phyloP scores from a whole-genome alignment of 2,329 filamentous ascomycete genomes.

The Aphanocladium album region DNA sequence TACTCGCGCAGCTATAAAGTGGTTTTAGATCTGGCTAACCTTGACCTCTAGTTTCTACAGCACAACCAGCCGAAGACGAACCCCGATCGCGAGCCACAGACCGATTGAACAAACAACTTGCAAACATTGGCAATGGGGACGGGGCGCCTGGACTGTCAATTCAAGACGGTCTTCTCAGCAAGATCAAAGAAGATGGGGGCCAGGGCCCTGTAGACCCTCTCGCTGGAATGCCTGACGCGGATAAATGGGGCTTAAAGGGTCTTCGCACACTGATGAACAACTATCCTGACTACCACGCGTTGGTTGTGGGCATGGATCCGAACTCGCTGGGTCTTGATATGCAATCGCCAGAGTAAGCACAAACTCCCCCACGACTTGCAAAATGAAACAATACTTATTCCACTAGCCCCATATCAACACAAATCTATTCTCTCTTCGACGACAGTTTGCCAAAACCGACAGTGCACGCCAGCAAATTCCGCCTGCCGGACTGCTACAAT shows the following conservation, averaged over 20 bases:
- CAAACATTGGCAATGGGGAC: neutral
- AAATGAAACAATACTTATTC: neutral
- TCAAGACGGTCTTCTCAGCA: neutral
- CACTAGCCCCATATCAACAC: slow-evolving; percentile 49
- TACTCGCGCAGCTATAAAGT: too few relatives aligned
- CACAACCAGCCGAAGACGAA: neutral
- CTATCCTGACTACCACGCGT: slow-evolving; percentile 57
- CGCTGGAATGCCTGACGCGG: slow-evolving; percentile 54
- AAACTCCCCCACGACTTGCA: neutral
- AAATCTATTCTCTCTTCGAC: slow-evolving; percentile 58
- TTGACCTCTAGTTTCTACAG: neutral
- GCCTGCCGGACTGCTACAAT: slow-evolving; percentile 60
- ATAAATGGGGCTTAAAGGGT: slow-evolving; percentile 63
- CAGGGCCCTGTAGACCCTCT: slow-evolving; percentile 52
- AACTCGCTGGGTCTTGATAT: slow-evolving; percentile 53
- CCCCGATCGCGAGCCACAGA: neutral
- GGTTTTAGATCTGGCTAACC: neutral
- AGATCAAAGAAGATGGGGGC: slow-evolving; percentile 38
- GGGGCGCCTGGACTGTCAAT: neutral
- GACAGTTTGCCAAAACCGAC: slow-evolving; percentile 54
- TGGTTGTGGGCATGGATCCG: slow-evolving; percentile 57
- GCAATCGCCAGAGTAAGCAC: slow-evolving; percentile 50
- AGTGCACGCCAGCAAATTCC: slow-evolving; percentile 45
- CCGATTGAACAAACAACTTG: slow-evolving; percentile 5
- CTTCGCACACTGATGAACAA: slow-evolving; percentile 59